Evolutionary conservation across 139 green algal genomes (phyloP), one percentile per base, ranked within the genome.

Genomic region (Diplosphaera chodatii): DNA sequence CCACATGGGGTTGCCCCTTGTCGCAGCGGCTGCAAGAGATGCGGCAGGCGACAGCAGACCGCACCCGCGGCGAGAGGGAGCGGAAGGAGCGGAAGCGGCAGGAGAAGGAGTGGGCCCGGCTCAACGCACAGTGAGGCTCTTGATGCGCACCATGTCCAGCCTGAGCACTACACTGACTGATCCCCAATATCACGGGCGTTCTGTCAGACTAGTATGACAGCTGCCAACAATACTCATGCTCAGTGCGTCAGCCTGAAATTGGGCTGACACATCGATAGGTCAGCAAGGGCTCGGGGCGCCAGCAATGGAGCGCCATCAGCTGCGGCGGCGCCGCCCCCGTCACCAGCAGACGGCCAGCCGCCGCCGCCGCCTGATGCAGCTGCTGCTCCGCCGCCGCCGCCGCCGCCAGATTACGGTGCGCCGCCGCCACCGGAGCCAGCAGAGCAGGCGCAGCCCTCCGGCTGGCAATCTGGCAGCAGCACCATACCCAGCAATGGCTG

Each of bases 71-170:
- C 8, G 69, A 74, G 2, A 62, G 80, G 1, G 69, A 70, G n/a
- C 73, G 63, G n/a, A 69, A 71, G 41, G 77, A 83, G 64, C 75
- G 68, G 55, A 55, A 41, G 67, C 67, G 70, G 15, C 62, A 40
- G 23, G 80, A 83, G 40, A 78, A 75, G 64, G 80, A 85, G 68
- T 27, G 33, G 55, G 77, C 67, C 1, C 63, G 64, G n/a, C 71
- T 85, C 30, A 63, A 72, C 10, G 73, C 71, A n/a, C 80, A 85
- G 80, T 85, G 69, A 63, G 80, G n/a, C n/a, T n/a, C n/a, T n/a
- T n/a, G n/a, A n/a, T n/a, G n/a, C n/a, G n/a, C n/a, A n/a, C n/a
- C n/a, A n/a, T n/a, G n/a, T n/a, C n/a, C n/a, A n/a, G n/a, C n/a
- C n/a, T n/a, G n/a, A n/a, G n/a, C n/a, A n/a, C n/a, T n/a, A n/a